Evolutionary conservation across 177 flowering plant genomes (phyloP).

Genomic region (Tripterygium wilfordii): DNA sequence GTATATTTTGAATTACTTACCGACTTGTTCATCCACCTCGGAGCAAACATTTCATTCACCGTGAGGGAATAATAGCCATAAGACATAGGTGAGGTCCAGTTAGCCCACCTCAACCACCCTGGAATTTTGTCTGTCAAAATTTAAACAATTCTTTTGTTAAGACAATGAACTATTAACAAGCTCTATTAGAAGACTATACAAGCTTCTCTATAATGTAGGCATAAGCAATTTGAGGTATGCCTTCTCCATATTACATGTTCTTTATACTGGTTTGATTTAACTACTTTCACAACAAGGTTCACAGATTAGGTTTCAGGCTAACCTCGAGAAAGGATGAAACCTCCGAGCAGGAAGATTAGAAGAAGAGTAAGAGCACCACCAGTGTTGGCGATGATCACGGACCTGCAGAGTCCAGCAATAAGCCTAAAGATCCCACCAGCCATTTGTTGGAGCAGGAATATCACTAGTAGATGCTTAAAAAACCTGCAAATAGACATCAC

Average conservation of each 20-base stretch:
- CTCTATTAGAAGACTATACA: too few species aligned
- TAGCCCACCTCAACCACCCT: conserved; percentile 87
- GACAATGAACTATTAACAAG: too few species aligned
- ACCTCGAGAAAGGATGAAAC: conserved; percentile 79
- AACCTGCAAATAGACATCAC: conserved; percentile 52
- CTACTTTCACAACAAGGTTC: too few species aligned
- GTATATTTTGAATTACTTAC: too few species aligned
- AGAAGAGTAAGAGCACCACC: conserved; percentile 72
- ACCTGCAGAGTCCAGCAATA: conserved; percentile 68
- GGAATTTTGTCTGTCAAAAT: conserved; percentile 60
- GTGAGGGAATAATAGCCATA: conserved; percentile 64
- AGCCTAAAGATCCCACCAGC: conserved; percentile 74
- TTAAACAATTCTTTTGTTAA: background rate
- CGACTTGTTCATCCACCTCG: conserved; percentile 82
- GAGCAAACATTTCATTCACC: conserved; percentile 76
- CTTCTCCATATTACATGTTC: too few species aligned
- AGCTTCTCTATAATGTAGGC: too few species aligned
- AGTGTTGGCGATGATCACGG: conserved; percentile 77
- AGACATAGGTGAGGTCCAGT: conserved; percentile 71
- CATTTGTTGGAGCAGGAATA: conserved; percentile 81
- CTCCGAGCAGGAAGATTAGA: conserved; percentile 74
- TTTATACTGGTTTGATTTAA: too few species aligned
- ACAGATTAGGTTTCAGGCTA: conserved; percentile 9
- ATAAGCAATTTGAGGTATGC: too few species aligned
- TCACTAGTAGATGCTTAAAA: conserved; percentile 66